phyloP scores from a whole-genome alignment of 2,329 filamentous ascomycete species.

The Colletotrichum orbiculare region DNA sequence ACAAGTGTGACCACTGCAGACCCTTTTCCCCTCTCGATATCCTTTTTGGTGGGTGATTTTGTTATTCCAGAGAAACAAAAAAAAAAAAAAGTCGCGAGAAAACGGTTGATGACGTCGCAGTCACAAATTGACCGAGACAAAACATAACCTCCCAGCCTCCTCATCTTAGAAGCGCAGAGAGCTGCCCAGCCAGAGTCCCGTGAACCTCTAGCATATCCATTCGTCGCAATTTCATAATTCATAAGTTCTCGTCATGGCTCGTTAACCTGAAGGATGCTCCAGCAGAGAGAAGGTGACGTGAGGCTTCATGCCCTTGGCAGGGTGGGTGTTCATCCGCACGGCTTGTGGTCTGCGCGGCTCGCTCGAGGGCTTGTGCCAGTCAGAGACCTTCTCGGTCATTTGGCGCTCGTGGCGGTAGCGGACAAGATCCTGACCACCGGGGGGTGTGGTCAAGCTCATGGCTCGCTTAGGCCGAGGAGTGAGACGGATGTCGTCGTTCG shows the following conservation, averaged over 20 bases:
- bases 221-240: slow-evolving; percentile 35
- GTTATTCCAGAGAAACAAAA: slow-evolving; percentile 18
- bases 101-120: slow-evolving; percentile 2
- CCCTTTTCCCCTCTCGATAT: slow-evolving; percentile 19
- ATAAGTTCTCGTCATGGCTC: slow-evolving; percentile 21
- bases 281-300: slow-evolving; percentile 35
- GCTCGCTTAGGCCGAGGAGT: slow-evolving; percentile 57
- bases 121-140: slow-evolving; percentile 11
- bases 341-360: slow-evolving; percentile 35
- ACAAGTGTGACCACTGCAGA: slow-evolving; percentile 14
- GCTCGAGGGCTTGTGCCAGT: slow-evolving; percentile 23
- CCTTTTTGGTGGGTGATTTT: slow-evolving; percentile 33
- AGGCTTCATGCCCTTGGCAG: slow-evolving; percentile 32
- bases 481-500: slow-evolving; percentile 80
- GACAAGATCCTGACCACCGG: slow-evolving; percentile 55
- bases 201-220: slow-evolving; percentile 35
- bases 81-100: slow-evolving; percentile 16
- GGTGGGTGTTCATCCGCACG: slow-evolving; percentile 33
- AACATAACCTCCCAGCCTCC: slow-evolving; percentile 16
- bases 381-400: slow-evolving; percentile 43
- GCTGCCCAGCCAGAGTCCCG: slow-evolving; percentile 36
- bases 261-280: slow-evolving; percentile 21
- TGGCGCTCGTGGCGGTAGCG: slow-evolving; percentile 57
- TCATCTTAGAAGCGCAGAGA: slow-evolving; percentile 5
- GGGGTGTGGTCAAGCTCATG: slow-evolving; percentile 56